Percentiles rank a stretch among this genome's conserved stretches.
These are phyloP conservation scores for Barnettozyma pratensis DNA, from an alignment of 805 yeast species.

Conservation along the genomic window DNA sequence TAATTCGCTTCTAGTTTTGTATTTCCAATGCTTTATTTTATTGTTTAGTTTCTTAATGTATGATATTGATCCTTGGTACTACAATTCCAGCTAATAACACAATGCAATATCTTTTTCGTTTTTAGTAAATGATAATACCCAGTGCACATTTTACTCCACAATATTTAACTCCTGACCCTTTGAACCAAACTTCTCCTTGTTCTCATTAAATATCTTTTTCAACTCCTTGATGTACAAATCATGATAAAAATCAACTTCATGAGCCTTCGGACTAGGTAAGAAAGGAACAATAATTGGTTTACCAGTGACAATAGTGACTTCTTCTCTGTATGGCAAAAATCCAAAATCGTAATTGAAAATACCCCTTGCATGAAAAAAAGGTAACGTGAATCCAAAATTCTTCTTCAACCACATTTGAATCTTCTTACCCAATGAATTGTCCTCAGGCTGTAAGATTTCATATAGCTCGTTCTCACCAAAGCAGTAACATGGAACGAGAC, in stretches of 20 bases:
- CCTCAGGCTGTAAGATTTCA: slow-evolving; percentile 41
- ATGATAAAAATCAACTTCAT: slow-evolving; percentile 68
- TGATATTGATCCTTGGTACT: no score
- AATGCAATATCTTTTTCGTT: no score
- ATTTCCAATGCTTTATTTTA: no score
- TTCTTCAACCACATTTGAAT: slow-evolving; percentile 72
- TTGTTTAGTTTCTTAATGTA: no score
- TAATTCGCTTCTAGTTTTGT: no score
- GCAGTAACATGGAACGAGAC: slow-evolving; percentile 81
- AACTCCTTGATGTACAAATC: slow-evolving; percentile 60
- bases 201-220: slow-evolving; percentile 55
- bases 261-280: slow-evolving; percentile 36
- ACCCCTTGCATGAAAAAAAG: slow-evolving; percentile 89
- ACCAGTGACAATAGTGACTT: slow-evolving; percentile 73
- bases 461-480: slow-evolving; percentile 84
- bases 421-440: slow-evolving; percentile 41
- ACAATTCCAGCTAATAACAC: no score
- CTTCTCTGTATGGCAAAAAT: slow-evolving; percentile 76
- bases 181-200: slow-evolving; percentile 46
- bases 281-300: slow-evolving; percentile 58
- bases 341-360: slow-evolving; percentile 92
- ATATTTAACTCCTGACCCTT: slow-evolving; percentile 17
- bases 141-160: slow-evolving; percentile 13
- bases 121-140: no score
- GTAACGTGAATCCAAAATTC: slow-evolving; percentile 76